Evolutionary conservation across 225 moss, liverwort and hornwort species (phyloP).

Genomic region (Takakia lepidozioides): DNA sequence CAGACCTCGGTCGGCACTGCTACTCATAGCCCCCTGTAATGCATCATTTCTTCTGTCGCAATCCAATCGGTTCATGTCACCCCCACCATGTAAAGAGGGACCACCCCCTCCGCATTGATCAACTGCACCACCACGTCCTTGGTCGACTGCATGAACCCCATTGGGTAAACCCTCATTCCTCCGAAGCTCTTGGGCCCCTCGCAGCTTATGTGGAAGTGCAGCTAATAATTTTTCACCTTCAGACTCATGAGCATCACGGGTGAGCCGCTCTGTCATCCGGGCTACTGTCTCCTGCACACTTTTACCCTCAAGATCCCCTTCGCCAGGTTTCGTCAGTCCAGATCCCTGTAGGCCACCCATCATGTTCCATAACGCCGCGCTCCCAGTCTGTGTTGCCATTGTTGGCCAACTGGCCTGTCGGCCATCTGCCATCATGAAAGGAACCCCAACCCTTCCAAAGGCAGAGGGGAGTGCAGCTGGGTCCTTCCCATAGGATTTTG

Average conservation of each 20-base stretch:
- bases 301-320: slow-evolving; percentile 20
- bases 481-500: slow-evolving; percentile 28
- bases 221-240: slow-evolving; percentile 8
- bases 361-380: slow-evolving; percentile 27
- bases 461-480: slow-evolving; percentile 33
- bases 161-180: slow-evolving; percentile 20
- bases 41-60: neutral
- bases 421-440: slow-evolving; percentile 13
- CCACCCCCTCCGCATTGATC: slow-evolving; percentile 4
- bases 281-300: slow-evolving; percentile 17
- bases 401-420: slow-evolving; percentile 22
- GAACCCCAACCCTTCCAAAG: slow-evolving; percentile 34
- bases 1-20: slow-evolving; percentile 12
- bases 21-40: slow-evolving; percentile 14
- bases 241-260: slow-evolving; percentile 13
- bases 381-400: slow-evolving; percentile 9
- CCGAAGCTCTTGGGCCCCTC: slow-evolving; percentile 11
- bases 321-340: slow-evolving; percentile 18
- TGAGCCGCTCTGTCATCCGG: slow-evolving; percentile 6
- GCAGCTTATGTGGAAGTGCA: slow-evolving; percentile 9
- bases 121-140: slow-evolving; percentile 10
- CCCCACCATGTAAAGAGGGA: neutral
- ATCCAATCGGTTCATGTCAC: slow-evolving; percentile 10
- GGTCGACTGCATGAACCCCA: slow-evolving; percentile 5
- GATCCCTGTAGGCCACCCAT: slow-evolving; percentile 25